phyloP scores from a whole-genome alignment of 108 stramenopile species.

The Conticribra weissflogii region DNA sequence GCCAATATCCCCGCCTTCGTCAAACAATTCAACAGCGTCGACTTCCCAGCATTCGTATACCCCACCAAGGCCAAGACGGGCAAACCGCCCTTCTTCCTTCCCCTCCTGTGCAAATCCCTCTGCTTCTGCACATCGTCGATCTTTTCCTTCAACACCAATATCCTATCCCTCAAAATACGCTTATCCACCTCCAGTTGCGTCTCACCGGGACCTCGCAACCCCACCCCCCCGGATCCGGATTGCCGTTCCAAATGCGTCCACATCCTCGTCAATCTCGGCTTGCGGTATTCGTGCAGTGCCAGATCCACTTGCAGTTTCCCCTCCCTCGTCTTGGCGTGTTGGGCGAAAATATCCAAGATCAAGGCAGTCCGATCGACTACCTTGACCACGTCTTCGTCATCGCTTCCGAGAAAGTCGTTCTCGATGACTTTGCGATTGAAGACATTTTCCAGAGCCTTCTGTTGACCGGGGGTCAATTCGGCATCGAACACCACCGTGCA shows the following conservation, averaged over 20 bases:
- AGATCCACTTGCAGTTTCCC: slow-evolving; percentile 95
- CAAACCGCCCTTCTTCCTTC: slow-evolving; percentile 74
- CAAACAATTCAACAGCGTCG: slow-evolving; percentile 87
- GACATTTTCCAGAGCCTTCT: slow-evolving; percentile 82
- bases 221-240: slow-evolving; percentile 91
- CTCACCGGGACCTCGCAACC: slow-evolving; percentile 94
- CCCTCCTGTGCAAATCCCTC: slow-evolving; percentile 80
- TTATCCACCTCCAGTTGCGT: slow-evolving; percentile 95
- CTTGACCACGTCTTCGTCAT: slow-evolving; percentile 59
- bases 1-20: slow-evolving; percentile 95
- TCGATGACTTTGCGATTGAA: slow-evolving; percentile 81
- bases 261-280: slow-evolving; percentile 94
- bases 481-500: slow-evolving; percentile 94
- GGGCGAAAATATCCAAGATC: slow-evolving; percentile 96
- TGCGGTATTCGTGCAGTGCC: slow-evolving; percentile 92
- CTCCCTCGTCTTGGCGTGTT: slow-evolving; percentile 93
- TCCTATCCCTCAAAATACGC: slow-evolving; percentile 90
- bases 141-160: slow-evolving; percentile 87
- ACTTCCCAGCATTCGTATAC: slow-evolving; percentile 97
- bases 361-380: slow-evolving; percentile 97
- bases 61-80: slow-evolving; percentile 91
- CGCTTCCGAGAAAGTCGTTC: slow-evolving; percentile 73
- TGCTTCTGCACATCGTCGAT: slow-evolving; percentile 92
- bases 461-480: slow-evolving; percentile 94
- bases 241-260: slow-evolving; percentile 97